Base-by-base conservation (phyloP, 176 grass and related monocot species). In the Microstegium vimineum region DNA sequence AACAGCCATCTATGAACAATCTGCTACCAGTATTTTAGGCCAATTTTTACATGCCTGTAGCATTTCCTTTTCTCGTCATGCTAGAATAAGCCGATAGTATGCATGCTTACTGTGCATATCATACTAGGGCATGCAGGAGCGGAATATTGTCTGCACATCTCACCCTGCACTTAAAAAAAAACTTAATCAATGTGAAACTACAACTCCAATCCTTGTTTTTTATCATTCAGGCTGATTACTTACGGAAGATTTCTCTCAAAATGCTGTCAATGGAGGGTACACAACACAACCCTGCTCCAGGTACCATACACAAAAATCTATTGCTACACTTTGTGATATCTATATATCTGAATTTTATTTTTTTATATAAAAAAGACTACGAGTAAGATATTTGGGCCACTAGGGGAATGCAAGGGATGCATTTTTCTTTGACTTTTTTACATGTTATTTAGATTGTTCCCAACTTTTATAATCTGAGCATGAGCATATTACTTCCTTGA, bases 241-340 rank as follows among this genome's bases (percentile, higher is more conserved):
- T 98, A 66, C 89, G 85, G 69, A 93, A 57, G 81, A 93, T 94
- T 88, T 92, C 95, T 94, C 65, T 93, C n/a, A 94, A 94, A 85
- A 86, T 94, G 88, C 78, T 94, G 30, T 94, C 90, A 4, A 88
- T 94, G 92, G 92, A 92, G 76, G 68, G 77, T 80, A 60, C 88
- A 56, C 84, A 93, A 49, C 90, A 68, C 62, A 30, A 69, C 84
- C 62, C 79, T 81, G 63, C 67, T 62, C 23, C 23, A 62, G 59
- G 59, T 62, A 62, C 59, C 4, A 13, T 62, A 28, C 59, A 62
- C 23, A 28, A 27, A 61, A 61, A 27, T 62, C 25, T 25, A 27
- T 5, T 28, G 5, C 28, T 62, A 28, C 25, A 27, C 59, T 62
- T 28, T 28, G 59, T 60, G 57, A 9, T 60, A 13, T 60, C 57